Percentiles rank a stretch among this genome's conserved stretches.
phyloP scores from a whole-genome alignment of 2,329 filamentous ascomycete genomes.

The Penicillium polonicum region DNA sequence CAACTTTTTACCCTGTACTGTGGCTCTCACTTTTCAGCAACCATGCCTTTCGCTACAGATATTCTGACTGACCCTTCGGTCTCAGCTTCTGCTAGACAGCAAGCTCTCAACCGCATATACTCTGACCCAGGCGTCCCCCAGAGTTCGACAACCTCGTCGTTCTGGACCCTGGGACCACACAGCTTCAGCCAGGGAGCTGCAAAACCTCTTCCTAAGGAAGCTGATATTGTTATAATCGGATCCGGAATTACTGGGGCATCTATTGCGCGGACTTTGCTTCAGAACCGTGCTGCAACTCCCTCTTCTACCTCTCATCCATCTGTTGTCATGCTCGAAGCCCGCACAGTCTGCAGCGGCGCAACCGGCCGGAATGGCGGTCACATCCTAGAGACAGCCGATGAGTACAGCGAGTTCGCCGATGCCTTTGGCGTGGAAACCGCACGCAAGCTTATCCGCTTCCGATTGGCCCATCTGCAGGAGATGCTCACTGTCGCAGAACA shows the following conservation, averaged over 20 bases:
- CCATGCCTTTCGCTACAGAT: slow-evolving; percentile 26
- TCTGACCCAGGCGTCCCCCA: slow-evolving; percentile 29
- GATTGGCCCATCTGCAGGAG: slow-evolving; percentile 25
- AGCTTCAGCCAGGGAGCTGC: slow-evolving; percentile 22
- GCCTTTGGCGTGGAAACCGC: slow-evolving; percentile 21
- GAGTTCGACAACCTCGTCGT: slow-evolving; percentile 33
- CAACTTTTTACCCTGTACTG: no score
- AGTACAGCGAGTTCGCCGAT: slow-evolving; percentile 22
- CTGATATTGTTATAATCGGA: slow-evolving; percentile 34
- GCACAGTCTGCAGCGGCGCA: slow-evolving; percentile 33
- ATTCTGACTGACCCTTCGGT: slow-evolving; percentile 20
- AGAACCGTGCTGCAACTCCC: slow-evolving; percentile 3
- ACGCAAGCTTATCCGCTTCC: slow-evolving; percentile 23
- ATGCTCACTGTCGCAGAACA: slow-evolving; percentile 22
- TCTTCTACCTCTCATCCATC: slow-evolving; percentile 4
- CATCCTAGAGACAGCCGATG: slow-evolving; percentile 30
- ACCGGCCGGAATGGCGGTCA: slow-evolving; percentile 38
- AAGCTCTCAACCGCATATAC: slow-evolving; percentile 25
- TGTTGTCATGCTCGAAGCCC: slow-evolving; percentile 33
- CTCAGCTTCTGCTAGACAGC: slow-evolving; percentile 20
- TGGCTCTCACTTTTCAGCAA: neutral
- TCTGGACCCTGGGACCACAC: slow-evolving; percentile 32
- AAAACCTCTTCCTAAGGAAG: slow-evolving; percentile 21
- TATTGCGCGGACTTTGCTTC: slow-evolving; percentile 26
- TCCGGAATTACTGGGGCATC: slow-evolving; percentile 32